Evolutionary conservation across 1,139 yeast genomes (phyloP), one percentile per base, ranked within the genome.

Genomic region (Hanseniaspora uvarum): DNA sequence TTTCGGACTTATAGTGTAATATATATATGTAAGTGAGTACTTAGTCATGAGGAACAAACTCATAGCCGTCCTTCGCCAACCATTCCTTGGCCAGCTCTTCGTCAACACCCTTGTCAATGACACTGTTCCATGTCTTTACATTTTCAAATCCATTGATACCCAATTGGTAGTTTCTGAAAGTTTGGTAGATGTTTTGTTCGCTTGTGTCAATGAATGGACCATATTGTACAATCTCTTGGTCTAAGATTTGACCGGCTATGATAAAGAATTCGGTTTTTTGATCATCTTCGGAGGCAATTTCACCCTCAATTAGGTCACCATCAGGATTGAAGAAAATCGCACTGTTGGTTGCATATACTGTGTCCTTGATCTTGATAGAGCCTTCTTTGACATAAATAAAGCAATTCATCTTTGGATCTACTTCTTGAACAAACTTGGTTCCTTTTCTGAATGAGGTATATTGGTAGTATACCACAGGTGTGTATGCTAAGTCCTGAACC

Each of bases 171-270:
- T 84, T 92, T 65, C 70, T 63, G 63, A 84, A 80, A 0, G 87
- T 94, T 62, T 82, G 70, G 60, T 77, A 75, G 58, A 86, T 81
- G 60, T 78, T 77, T 52, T 77, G 80, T 56, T 73, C 72, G 19
- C 82, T 70, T 10, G 82, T 78, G 57, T 86, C 92, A 16, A 59
- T 60, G 66, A 86, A 87, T 19, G 96, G 96, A 12, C 96, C 96
- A 64, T 87, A 85, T 66, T 88, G 95, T 39, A 86, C 86, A 54
- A 84, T 76, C 18, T 80, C 78, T 70, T 88, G 96, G 61, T 86
- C 78, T 57, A 87, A 72, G 41, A 78, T 77, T 66, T 86, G 71
- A 52, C 96, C 96, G 36, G 89, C 95, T 58, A 87, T 72, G 34
- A 88, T 61, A 4, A 85, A 79, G 61, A 88, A 80, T 58, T 70